Conservation (phyloP, 352 stramenopile genomes). For the Globisporangium spinosum region DNA sequence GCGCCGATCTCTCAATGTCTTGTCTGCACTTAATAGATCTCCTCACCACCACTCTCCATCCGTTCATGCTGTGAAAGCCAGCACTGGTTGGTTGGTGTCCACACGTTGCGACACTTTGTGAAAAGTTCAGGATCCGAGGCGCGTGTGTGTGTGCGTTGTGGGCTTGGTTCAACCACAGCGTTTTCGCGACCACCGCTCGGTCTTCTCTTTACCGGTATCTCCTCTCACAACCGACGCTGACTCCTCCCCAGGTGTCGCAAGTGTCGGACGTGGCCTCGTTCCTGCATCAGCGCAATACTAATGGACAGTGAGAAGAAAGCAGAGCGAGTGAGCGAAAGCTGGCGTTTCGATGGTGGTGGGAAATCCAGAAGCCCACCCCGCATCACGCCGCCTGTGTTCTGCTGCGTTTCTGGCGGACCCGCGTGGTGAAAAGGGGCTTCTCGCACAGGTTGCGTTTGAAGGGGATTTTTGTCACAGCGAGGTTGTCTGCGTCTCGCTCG, state of each 20-base stretch:
- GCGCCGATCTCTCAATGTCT: too few species aligned
- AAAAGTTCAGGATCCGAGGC: neutral
- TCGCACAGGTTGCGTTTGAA: too few species aligned
- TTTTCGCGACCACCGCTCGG: neutral
- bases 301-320: neutral
- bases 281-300: neutral
- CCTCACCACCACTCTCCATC: neutral
- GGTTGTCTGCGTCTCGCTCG: too few species aligned
- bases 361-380: neutral
- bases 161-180: neutral
- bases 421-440: neutral
- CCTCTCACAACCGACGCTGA: neutral
- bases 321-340: neutral
- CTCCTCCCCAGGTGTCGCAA: neutral
- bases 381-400: neutral
- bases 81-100: neutral
- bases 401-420: neutral
- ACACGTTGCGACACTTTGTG: neutral
- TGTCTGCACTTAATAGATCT: too few species aligned
- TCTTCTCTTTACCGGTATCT: too few species aligned
- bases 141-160: neutral
- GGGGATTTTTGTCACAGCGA: too few species aligned
- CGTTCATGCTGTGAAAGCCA: neutral
- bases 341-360: neutral
- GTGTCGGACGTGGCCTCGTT: neutral